phyloP scores from a whole-genome alignment of 495 filamentous ascomycete species.

The Penicillium bialowiezense region DNA sequence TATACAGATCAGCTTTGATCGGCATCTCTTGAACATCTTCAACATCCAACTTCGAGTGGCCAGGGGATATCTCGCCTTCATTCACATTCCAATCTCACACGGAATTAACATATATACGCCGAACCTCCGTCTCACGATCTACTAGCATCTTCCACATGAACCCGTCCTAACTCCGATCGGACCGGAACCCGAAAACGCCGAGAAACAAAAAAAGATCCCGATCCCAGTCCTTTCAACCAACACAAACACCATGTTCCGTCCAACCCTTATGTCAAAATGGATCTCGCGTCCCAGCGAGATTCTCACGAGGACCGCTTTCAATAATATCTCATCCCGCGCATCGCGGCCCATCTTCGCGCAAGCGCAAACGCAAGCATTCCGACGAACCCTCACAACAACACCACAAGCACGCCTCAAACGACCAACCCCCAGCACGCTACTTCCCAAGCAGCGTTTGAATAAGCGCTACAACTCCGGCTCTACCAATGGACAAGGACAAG shows the following conservation, averaged over 20 bases:
- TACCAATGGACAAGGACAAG: slow-evolving; percentile 3
- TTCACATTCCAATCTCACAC: too few relatives aligned
- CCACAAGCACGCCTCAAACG: slow-evolving; percentile 5
- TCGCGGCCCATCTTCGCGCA: slow-evolving; percentile 1
- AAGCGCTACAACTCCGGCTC: slow-evolving; percentile 30
- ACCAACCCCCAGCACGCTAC: slow-evolving; percentile 3
- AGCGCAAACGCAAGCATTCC: slow-evolving; percentile 1
- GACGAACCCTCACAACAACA: slow-evolving; percentile 3
- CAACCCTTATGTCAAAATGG: slow-evolving; percentile 23
- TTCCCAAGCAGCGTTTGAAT: slow-evolving; percentile 8
- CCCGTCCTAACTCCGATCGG: slow-evolving; percentile 9
- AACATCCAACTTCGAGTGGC: too few relatives aligned
- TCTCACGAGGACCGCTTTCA: slow-evolving; percentile 8
- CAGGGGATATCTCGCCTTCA: too few relatives aligned
- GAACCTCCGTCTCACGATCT: too few relatives aligned
- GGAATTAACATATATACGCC: too few relatives aligned
- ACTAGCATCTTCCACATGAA: neutral
- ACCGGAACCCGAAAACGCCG: slow-evolving; percentile 13
- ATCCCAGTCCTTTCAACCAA: neutral
- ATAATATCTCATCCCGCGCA: neutral
- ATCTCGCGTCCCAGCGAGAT: slow-evolving; percentile 16
- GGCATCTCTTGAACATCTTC: too few relatives aligned
- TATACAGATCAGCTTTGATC: too few relatives aligned
- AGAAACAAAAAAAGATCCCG: slow-evolving; percentile 8
- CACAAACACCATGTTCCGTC: slow-evolving; percentile 1